Conservation (phyloP, 2,329 filamentous ascomycete species). For the Cyanodermella asteris region DNA sequence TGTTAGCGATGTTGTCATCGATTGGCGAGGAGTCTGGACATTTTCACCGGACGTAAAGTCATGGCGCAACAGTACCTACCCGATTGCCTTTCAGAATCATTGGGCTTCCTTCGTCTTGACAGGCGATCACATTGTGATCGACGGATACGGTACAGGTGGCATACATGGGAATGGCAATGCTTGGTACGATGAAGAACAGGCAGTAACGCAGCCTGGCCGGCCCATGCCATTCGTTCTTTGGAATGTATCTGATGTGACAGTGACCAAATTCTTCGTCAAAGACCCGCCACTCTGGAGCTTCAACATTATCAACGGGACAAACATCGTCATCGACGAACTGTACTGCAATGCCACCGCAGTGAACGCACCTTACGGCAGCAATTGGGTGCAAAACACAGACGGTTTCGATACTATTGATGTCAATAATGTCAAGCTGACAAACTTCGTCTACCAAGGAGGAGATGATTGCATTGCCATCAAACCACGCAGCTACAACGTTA, state of each 20-base stretch:
- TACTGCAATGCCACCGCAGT: constrained; percentile 28
- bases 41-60: too few relatives aligned
- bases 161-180: too few relatives aligned
- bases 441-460: constrained; percentile 33
- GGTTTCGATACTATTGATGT: constrained; percentile 30
- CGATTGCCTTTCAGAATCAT: too few relatives aligned
- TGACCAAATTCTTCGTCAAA: constrained; percentile 29
- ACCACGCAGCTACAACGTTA: constrained; percentile 37
- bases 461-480: constrained; percentile 42
- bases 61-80: too few relatives aligned
- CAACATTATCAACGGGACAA: constrained; percentile 36
- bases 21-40: too few relatives aligned
- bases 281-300: constrained; percentile 31
- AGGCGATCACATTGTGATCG: too few relatives aligned
- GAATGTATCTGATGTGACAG: constrained; percentile 32
- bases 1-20: too few relatives aligned
- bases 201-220: constrained; percentile 28
- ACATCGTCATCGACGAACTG: constrained; percentile 30
- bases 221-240: constrained; percentile 38
- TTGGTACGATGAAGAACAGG: too few relatives aligned
- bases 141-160: too few relatives aligned
- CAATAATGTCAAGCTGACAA: constrained; percentile 25
- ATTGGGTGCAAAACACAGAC: constrained; percentile 22
- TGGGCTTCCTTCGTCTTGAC: too few relatives aligned
- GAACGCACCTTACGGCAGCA: constrained; percentile 27